These are phyloP conservation scores for Ceratobasidium theobromae DNA, from an alignment of 1,284 basidiomycete genomes.

Conservation along the genomic window DNA sequence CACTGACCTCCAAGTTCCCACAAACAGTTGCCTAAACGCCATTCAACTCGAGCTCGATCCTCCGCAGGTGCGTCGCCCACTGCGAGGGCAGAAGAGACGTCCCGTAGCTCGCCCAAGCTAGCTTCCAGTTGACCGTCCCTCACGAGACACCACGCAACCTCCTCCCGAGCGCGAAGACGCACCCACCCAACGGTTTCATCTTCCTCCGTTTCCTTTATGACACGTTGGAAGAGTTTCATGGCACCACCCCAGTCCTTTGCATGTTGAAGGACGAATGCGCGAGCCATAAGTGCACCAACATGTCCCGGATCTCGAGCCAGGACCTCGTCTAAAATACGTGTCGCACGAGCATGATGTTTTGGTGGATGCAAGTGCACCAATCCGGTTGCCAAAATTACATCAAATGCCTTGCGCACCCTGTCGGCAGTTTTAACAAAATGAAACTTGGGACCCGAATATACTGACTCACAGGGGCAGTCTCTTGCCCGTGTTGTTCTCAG, in stretches of 20 bases:
- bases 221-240: slow-evolving; percentile 57
- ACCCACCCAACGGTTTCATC: slow-evolving; percentile 53
- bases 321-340: slow-evolving; percentile 70
- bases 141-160: slow-evolving; percentile 83
- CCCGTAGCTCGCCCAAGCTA: slow-evolving; percentile 60
- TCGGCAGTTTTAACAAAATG: neutral
- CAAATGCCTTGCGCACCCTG: slow-evolving; percentile 63
- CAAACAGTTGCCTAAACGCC: slow-evolving; percentile 76
- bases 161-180: slow-evolving; percentile 65
- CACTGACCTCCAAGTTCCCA: slow-evolving; percentile 74
- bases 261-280: slow-evolving; percentile 72
- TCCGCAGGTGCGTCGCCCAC: slow-evolving; percentile 54
- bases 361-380: slow-evolving; percentile 87
- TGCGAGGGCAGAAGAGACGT: slow-evolving; percentile 61
- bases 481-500: slow-evolving; percentile 62
- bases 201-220: slow-evolving; percentile 50
- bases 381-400: slow-evolving; percentile 66
- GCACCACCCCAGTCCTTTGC: slow-evolving; percentile 73
- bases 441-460: neutral
- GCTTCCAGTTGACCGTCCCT: slow-evolving; percentile 56
- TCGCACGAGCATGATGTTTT: slow-evolving; percentile 82
- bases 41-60: slow-evolving; percentile 77
- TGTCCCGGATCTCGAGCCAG: slow-evolving; percentile 65
- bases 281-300: slow-evolving; percentile 67
- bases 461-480: slow-evolving; percentile 48